These are phyloP conservation scores for Cadophora malorum DNA, from an alignment of 2,329 filamentous ascomycete genomes.

Conservation along the genomic window DNA sequence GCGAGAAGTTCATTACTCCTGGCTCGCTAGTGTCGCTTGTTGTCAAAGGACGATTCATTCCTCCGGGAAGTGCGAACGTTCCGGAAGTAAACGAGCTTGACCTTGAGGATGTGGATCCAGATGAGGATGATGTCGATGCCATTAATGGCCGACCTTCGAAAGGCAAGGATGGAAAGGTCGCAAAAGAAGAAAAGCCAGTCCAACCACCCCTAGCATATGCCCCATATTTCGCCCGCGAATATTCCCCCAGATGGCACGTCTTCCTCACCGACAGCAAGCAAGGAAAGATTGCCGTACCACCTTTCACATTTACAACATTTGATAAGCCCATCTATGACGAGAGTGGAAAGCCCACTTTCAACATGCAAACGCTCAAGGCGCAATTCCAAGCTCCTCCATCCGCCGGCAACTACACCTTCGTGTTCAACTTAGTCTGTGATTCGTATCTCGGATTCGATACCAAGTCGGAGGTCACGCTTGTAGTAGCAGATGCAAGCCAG, in stretches of 20 bases:
- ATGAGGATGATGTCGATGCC: slow-evolving; percentile 89
- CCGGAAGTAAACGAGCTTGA: slow-evolving; percentile 79
- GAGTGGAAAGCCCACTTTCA: slow-evolving; percentile 85
- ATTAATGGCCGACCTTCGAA: slow-evolving; percentile 78
- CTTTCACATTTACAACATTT: slow-evolving; percentile 93
- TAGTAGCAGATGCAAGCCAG: slow-evolving; percentile 88
- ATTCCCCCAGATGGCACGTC: slow-evolving; percentile 90
- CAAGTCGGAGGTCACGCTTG: slow-evolving; percentile 86
- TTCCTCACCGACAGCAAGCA: slow-evolving; percentile 95
- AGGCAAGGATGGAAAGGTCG: slow-evolving; percentile 66
- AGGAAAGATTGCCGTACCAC: slow-evolving; percentile 94
- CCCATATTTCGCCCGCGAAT: slow-evolving; percentile 87
- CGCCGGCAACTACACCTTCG: slow-evolving; percentile 90
- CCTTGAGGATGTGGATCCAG: slow-evolving; percentile 88
- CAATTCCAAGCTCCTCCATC: slow-evolving; percentile 96
- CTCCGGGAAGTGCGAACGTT: slow-evolving; percentile 78
- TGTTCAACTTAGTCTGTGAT: slow-evolving; percentile 92
- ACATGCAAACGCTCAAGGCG: slow-evolving; percentile 95
- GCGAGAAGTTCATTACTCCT: slow-evolving; percentile 91
- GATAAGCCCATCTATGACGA: slow-evolving; percentile 86
- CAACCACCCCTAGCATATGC: slow-evolving; percentile 88
- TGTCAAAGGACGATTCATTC: slow-evolving; percentile 92
- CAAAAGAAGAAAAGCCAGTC: slow-evolving; percentile 67
- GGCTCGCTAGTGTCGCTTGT: slow-evolving; percentile 93
- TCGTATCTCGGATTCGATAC: slow-evolving; percentile 94